phyloP scores from a whole-genome alignment of 345 rosid genomes.

The Sisymbrium irio region DNA sequence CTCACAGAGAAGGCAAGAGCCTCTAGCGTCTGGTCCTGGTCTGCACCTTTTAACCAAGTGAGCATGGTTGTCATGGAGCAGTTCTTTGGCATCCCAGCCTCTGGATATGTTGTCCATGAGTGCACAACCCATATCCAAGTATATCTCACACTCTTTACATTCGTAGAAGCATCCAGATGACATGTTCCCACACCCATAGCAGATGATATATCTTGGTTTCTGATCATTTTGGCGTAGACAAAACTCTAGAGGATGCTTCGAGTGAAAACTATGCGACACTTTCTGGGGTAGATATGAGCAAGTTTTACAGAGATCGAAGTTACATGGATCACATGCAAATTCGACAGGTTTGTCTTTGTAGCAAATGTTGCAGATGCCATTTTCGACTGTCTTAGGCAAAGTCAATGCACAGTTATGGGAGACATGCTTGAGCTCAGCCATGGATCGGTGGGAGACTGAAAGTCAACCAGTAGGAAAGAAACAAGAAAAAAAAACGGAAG shows the following conservation, averaged over 20 bases:
- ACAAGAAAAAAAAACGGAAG: background rate
- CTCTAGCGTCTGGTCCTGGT: background rate
- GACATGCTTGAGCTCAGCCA: background rate
- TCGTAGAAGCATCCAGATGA: background rate
- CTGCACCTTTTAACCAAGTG: background rate
- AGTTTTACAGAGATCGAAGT: background rate
- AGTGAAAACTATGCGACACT: background rate
- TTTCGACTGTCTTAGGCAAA: background rate
- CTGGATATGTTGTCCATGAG: background rate
- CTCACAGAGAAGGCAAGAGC: background rate
- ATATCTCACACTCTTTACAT: slow-evolving; percentile 17
- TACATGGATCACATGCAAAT: background rate
- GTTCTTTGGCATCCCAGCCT: background rate
- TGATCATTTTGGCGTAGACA: background rate
- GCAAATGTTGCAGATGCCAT: background rate
- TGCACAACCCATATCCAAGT: slow-evolving; percentile 11
- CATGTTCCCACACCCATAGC: background rate
- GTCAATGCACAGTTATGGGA: background rate
- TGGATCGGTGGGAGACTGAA: background rate
- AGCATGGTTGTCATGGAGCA: background rate
- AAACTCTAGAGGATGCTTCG: background rate
- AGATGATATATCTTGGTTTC: background rate
- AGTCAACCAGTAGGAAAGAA: background rate
- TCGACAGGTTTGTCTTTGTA: background rate
- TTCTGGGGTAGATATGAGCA: background rate